Conservation (phyloP, 108 stramenopile species). For the Stephanodiscus minutulus region DNA sequence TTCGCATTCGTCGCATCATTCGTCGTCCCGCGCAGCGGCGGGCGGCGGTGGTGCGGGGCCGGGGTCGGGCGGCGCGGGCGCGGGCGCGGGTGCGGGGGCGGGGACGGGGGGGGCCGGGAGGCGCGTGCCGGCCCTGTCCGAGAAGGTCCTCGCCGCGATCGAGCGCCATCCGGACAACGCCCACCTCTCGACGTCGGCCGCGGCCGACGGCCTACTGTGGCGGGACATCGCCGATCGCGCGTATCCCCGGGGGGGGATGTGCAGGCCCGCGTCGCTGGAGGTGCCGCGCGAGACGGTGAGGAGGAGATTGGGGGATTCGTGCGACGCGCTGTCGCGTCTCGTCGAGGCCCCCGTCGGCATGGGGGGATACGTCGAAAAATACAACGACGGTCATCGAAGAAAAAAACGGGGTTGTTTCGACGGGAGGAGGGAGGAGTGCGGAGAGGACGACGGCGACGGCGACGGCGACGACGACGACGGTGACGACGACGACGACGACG, state of each 20-base stretch:
- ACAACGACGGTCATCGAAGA: background rate
- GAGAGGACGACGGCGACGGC: background rate
- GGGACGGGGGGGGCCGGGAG: background rate
- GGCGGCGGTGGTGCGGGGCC: too few species aligned
- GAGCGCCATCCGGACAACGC: slow-evolving; percentile 26
- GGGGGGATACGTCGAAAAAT: background rate
- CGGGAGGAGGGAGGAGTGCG: too few species aligned
- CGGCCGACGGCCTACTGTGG: slow-evolving; percentile 30
- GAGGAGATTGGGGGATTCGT: slow-evolving; percentile 3
- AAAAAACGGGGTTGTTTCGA: background rate
- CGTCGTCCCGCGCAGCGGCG: too few species aligned
- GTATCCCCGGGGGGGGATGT: slow-evolving; percentile 22
- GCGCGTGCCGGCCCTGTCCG: slow-evolving; percentile 29
- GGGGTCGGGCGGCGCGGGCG: too few species aligned
- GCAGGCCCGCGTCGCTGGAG: slow-evolving; percentile 16
- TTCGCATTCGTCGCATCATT: too few species aligned
- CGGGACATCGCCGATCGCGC: slow-evolving; percentile 32
- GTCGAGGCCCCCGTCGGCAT: background rate
- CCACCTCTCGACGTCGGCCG: slow-evolving; percentile 20
- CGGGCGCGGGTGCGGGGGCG: background rate
- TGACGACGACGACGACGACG: background rate
- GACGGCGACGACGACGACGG: background rate
- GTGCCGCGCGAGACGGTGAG: slow-evolving; percentile 5
- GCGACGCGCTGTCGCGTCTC: slow-evolving; percentile 11
- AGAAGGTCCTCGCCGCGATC: slow-evolving; percentile 20